Percentiles rank a stretch among this genome's conserved stretches.
Evolutionary conservation across 345 rosid species (phyloP).

Genomic region (Corchorus olitorius): DNA sequence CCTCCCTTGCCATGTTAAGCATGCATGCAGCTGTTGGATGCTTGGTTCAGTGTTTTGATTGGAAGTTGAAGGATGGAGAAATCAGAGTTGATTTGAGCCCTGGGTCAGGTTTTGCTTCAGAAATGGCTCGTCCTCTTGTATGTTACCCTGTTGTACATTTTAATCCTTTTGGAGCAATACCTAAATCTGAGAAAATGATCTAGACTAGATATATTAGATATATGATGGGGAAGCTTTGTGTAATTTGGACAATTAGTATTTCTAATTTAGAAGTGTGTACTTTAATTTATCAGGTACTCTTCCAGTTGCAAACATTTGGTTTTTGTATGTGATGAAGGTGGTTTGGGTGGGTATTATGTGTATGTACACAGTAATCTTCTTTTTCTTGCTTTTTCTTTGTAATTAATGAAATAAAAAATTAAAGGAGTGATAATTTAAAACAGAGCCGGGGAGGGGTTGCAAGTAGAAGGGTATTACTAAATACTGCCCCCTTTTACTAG

Average conservation of each 20-base stretch:
- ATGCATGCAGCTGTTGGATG: constrained; percentile 44
- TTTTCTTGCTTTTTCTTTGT: too few relatives aligned
- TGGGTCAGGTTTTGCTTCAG: constrained; percentile 42
- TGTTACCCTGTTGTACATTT: constrained; percentile 30
- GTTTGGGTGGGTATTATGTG: too few relatives aligned
- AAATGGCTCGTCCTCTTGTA: constrained; percentile 41
- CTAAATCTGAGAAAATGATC: neutral
- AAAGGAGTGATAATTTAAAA: too few relatives aligned
- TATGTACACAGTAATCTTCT: too few relatives aligned
- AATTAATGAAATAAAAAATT: too few relatives aligned
- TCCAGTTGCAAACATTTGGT: neutral
- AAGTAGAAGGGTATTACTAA: too few relatives aligned
- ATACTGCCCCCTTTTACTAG: too few relatives aligned
- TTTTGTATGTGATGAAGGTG: neutral
- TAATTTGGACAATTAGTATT: neutral
- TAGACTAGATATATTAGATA: neutral
- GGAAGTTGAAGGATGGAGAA: constrained; percentile 33
- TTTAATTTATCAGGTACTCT: neutral
- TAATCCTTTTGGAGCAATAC: neutral
- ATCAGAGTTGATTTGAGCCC: constrained; percentile 30
- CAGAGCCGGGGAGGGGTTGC: too few relatives aligned
- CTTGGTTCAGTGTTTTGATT: constrained; percentile 45
- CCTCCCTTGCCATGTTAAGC: constrained; percentile 55
- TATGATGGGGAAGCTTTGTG: neutral
- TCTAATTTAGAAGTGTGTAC: neutral